Evolutionary conservation across 2,329 filamentous ascomycete species (phyloP), one percentile per base, ranked within the genome.

Genomic region (Metarhizium brunneum): DNA sequence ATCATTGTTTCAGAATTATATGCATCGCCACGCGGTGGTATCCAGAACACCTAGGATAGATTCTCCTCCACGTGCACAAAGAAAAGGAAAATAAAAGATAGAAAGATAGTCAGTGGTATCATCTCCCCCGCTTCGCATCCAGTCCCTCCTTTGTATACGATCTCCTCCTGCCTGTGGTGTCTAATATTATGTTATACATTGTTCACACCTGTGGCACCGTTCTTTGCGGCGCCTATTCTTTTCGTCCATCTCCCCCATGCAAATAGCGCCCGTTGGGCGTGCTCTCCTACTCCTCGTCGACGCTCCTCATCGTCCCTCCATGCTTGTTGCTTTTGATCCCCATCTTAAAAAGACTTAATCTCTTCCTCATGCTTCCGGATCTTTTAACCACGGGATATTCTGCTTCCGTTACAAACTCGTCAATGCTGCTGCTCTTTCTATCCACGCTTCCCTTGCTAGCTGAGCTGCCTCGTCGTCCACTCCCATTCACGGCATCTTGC

Each of bases 341-440:
- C 52, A 91, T 77, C 68, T 87, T 88, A 65, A 95, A 76, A 64
- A 91, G 76, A 68, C 88, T 94, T 61, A 95, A 76, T 65, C 90
- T 75, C 73, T 90, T 92, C 71, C 86, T 84, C 61, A 95, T 81
- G 56, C 84, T 87, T 40, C 81, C 82, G 53, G 81, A 80, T 64
- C 78, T 77, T 55, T 70, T 67, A 42, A 73, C 48, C 0, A 52
- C 51, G 10, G 68, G 65, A 42, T 70, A 75, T 47, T 65, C 67
- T 36, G 65, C 62, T 0, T 55, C 54, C 25, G 63, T 54, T 49
- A 66, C 62, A 10, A 65, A 59, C 20, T 64, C 63, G 13, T 62
- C 60, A 13, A 59, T 57, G 14, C 59, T 57, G 6, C 59, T 60
- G 6, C 59, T 60, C 6, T 64, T 57, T 14, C 65, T 61, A 42